phyloP scores from a whole-genome alignment of 768 basidiomycete species.

The Amanita fuliginea region DNA sequence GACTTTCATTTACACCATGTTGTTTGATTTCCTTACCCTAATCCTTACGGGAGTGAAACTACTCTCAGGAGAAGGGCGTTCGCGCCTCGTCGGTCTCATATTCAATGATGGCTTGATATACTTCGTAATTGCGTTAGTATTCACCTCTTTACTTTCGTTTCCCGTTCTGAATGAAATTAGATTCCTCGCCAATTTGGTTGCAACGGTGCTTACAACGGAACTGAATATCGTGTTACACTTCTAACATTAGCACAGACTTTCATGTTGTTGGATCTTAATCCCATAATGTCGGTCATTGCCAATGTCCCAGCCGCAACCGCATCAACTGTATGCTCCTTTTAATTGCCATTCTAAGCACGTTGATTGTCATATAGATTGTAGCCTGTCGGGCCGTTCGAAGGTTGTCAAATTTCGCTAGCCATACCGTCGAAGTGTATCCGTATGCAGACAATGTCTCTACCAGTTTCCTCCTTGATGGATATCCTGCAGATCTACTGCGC shows the following conservation, averaged over 20 bases:
- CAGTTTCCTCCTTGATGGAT: not conserved
- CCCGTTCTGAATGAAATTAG: conserved; percentile 18
- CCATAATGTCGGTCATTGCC: conserved; percentile 65
- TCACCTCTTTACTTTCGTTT: not conserved
- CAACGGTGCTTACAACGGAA: conserved; percentile 35
- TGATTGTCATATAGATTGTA: conserved; percentile 38
- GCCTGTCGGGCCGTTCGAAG: conserved; percentile 51
- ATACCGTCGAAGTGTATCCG: conserved; percentile 42
- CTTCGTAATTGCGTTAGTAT: conserved; percentile 56
- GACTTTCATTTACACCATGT: conserved; percentile 68
- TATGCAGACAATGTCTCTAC: conserved; percentile 20
- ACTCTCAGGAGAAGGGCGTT: conserved; percentile 29
- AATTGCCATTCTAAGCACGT: not conserved
- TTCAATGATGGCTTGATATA: conserved; percentile 67
- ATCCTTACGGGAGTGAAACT: conserved; percentile 54
- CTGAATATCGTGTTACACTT: not conserved
- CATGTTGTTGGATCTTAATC: conserved; percentile 58
- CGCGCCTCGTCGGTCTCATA: conserved; percentile 51
- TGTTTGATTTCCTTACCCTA: conserved; percentile 56
- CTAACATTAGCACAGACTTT: conserved; percentile 25
- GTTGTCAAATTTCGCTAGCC: conserved; percentile 43
- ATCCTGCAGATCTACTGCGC: conserved; percentile 14
- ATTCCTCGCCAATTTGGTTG: conserved; percentile 57
- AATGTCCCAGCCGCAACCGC: conserved; percentile 66
- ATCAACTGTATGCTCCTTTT: conserved; percentile 37